Conservation (phyloP, 2,329 filamentous ascomycete species). For the Rutstroemia sp. region DNA sequence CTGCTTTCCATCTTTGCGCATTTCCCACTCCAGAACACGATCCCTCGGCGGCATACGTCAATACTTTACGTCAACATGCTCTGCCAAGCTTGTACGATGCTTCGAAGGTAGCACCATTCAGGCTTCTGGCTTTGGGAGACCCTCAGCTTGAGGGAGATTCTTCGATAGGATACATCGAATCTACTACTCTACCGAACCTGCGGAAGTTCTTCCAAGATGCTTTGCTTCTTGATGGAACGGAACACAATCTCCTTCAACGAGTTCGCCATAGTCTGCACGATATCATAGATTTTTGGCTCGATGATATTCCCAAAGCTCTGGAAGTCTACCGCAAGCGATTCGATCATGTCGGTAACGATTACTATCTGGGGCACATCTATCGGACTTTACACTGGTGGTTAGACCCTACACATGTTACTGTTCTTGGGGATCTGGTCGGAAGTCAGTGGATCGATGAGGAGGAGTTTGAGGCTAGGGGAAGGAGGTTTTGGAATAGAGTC, state of each 20-base stretch:
- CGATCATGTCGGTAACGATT: constrained; percentile 90
- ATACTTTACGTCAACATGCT: constrained; percentile 20
- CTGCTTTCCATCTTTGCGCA: constrained; percentile 68
- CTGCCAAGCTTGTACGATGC: constrained; percentile 19
- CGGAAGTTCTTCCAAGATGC: constrained; percentile 30
- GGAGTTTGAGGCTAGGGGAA: constrained; percentile 70
- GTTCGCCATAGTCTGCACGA: constrained; percentile 49
- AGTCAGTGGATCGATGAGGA: constrained; percentile 89
- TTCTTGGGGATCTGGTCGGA: constrained; percentile 84
- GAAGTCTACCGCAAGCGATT: constrained; percentile 68
- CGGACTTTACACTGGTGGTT: constrained; percentile 78
- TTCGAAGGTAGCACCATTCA: constrained; percentile 58
- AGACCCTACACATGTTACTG: constrained; percentile 75
- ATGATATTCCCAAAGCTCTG: constrained; percentile 62
- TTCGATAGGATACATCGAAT: constrained; percentile 58
- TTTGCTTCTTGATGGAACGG: constrained; percentile 30
- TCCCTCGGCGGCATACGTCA: constrained; percentile 20
- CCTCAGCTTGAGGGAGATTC: constrained; percentile 92
- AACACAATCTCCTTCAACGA: constrained; percentile 44
- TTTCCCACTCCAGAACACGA: constrained; percentile 51
- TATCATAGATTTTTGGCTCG: constrained; percentile 50
- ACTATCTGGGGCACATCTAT: constrained; percentile 90
- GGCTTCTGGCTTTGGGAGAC: constrained; percentile 81
- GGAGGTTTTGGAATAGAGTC: constrained; percentile 73
- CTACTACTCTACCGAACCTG: constrained; percentile 47